A percentile compares a stretch with the other conserved stretches of the same genome.
Conservation (phyloP, 345 rosid species). For the Conringia planisiliqua region DNA sequence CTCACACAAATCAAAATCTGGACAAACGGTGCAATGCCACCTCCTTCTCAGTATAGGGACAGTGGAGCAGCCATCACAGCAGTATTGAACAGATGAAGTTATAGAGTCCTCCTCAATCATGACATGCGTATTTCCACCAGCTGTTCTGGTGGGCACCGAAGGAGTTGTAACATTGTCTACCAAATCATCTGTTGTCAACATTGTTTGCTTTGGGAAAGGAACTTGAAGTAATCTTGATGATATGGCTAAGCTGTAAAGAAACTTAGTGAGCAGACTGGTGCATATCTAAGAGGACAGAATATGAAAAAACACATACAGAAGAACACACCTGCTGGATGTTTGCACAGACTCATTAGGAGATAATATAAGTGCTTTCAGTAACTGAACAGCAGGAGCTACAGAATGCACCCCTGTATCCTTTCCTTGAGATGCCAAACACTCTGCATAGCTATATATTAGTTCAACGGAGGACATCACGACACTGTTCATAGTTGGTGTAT, state of each 20-base stretch:
- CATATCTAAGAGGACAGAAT: slow-evolving; percentile 4
- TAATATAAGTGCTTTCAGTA: slow-evolving; percentile 79
- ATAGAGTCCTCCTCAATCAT: slow-evolving; percentile 96
- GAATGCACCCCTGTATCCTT: slow-evolving; percentile 56
- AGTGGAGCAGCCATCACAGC: slow-evolving; percentile 98
- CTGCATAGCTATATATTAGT: slow-evolving; percentile 90
- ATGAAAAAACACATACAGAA: background rate
- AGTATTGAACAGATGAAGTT: slow-evolving; percentile 93
- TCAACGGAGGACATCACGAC: slow-evolving; percentile 89
- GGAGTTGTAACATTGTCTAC: slow-evolving; percentile 57
- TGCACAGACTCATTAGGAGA: slow-evolving; percentile 84
- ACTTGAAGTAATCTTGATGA: slow-evolving; percentile 98
- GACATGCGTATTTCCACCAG: slow-evolving; percentile 66
- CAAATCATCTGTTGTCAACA: slow-evolving; percentile 78
- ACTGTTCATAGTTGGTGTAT: slow-evolving; percentile 88
- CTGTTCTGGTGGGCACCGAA: slow-evolving; percentile 53
- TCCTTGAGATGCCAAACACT: slow-evolving; percentile 84
- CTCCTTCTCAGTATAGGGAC: slow-evolving; percentile 93
- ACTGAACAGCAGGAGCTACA: slow-evolving; percentile 84
- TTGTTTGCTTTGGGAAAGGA: slow-evolving; percentile 96
- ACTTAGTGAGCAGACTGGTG: slow-evolving; percentile 22
- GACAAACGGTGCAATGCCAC: slow-evolving; percentile 98
- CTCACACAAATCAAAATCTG: slow-evolving; percentile 98
- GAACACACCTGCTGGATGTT: slow-evolving; percentile 90
- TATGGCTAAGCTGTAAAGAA: slow-evolving; percentile 81